Evolutionary conservation across 225 moss, liverwort and hornwort species (phyloP).

Genomic region (Physcomitrellopsis africana): DNA sequence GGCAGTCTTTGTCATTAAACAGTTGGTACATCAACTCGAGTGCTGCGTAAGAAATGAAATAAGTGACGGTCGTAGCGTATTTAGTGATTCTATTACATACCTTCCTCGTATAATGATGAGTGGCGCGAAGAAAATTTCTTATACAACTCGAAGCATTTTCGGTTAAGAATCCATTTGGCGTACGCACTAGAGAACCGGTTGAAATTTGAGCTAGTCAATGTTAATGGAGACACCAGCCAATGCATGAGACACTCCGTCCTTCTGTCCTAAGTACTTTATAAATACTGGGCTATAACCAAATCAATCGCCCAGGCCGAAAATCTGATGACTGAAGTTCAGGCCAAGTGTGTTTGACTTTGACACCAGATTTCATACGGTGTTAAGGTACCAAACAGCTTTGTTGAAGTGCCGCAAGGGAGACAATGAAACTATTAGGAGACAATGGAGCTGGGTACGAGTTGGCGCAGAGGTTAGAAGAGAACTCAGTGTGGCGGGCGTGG

Average conservation of each 20-base stretch:
- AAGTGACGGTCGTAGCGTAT: background rate
- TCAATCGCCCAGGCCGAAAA: background rate
- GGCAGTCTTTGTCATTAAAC: background rate
- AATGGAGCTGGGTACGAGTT: conserved; percentile 82
- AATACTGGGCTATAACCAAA: background rate
- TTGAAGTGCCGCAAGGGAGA: conserved; percentile 22
- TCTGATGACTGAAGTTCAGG: conserved; percentile 1
- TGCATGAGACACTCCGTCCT: background rate
- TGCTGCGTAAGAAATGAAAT: background rate
- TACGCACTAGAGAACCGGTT: background rate
- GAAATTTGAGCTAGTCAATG: conserved; percentile 4
- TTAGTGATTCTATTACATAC: background rate
- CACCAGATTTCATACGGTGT: background rate
- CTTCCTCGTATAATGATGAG: background rate
- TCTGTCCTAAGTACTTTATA: background rate
- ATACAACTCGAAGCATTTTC: background rate
- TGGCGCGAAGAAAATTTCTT: background rate
- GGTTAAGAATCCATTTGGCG: background rate
- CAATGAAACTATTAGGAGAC: conserved; percentile 68
- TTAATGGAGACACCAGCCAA: background rate
- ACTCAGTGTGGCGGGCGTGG: conserved; percentile 70
- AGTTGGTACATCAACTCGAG: background rate
- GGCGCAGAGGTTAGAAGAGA: conserved; percentile 73
- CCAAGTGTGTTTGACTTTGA: background rate
- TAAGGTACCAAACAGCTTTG: conserved; percentile 6